Percentiles rank a stretch among this genome's conserved stretches.
Evolutionary conservation across 257 asterid genomes (phyloP).

Genomic region (Solanum sparsipilum): DNA sequence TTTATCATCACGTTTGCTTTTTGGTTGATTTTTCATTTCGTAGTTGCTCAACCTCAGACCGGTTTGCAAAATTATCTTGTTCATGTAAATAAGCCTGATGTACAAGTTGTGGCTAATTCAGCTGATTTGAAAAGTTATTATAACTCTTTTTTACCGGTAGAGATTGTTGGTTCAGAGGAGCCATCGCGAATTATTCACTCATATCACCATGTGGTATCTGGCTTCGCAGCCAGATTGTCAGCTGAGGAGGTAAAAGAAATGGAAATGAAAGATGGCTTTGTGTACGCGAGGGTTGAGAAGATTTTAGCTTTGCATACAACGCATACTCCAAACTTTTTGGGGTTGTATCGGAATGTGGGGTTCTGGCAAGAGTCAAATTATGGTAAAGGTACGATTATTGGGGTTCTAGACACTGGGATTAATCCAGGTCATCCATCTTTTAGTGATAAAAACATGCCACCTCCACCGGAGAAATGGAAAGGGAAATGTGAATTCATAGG

Average conservation of each 20-base stretch:
- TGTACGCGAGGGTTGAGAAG: not conserved
- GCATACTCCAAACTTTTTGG: constrained; percentile 7
- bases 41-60: not conserved
- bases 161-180: not conserved
- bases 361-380: constrained; percentile 11
- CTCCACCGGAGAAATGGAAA: constrained; percentile 19
- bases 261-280: constrained; percentile 10
- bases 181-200: constrained; percentile 2
- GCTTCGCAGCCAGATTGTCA: constrained; percentile 11
- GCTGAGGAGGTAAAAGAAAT: constrained; percentile 5
- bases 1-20: not conserved
- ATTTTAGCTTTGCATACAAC: constrained; percentile 7
- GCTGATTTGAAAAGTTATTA: not conserved
- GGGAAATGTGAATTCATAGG: constrained; percentile 12
- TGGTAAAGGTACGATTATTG: constrained; percentile 20
- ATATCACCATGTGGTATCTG: constrained; percentile 8
- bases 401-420: constrained; percentile 23
- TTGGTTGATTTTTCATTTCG: not conserved
- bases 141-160: not conserved
- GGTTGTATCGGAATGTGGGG: constrained; percentile 1
- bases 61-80: constrained; percentile 8
- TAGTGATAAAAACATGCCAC: constrained; percentile 1
- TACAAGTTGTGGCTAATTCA: too few species aligned
- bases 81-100: constrained; percentile 1
- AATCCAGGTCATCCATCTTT: constrained; percentile 14